These are phyloP conservation scores for Talaromyces sp. DNA, from an alignment of 2,329 filamentous ascomycete genomes.

Conservation along the genomic window DNA sequence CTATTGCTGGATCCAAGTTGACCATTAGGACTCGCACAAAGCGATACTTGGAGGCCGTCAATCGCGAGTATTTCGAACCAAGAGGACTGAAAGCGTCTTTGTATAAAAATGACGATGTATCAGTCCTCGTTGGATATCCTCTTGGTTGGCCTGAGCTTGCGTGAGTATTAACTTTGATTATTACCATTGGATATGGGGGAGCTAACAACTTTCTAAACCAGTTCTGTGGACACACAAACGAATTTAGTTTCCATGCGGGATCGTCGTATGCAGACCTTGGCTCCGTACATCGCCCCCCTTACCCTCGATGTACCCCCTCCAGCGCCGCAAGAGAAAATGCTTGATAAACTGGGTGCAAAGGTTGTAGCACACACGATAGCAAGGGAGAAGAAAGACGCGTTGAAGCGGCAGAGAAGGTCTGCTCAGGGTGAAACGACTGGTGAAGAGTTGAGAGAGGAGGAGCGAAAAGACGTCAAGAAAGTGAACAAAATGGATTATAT, in stretches of 20 bases:
- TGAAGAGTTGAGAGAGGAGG: not conserved
- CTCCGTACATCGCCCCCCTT: slow-evolving; percentile 1
- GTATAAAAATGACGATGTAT: slow-evolving; percentile 4
- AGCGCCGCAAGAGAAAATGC: not conserved
- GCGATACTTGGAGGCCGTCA: not conserved
- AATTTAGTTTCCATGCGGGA: not conserved
- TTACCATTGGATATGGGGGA: not conserved
- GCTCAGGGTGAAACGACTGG: not conserved
- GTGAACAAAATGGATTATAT: slow-evolving; percentile 10
- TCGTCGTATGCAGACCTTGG: slow-evolving; percentile 4
- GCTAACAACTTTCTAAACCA: not conserved
- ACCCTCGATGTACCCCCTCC: not conserved
- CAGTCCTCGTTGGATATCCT: not conserved
- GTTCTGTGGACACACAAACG: not conserved
- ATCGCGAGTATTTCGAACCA: slow-evolving; percentile 11
- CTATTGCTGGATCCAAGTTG: not conserved
- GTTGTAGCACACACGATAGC: slow-evolving; percentile 3
- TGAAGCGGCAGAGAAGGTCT: slow-evolving; percentile 2
- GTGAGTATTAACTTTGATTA: not conserved
- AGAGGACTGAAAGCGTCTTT: slow-evolving; percentile 6
- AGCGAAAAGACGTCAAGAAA: not conserved
- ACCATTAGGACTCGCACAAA: not conserved
- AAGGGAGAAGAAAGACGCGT: not conserved
- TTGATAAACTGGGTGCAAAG: slow-evolving; percentile 5
- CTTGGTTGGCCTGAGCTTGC: not conserved